Conservation (phyloP, 148 eudicot species). For the Selenicereus undatus region DNA sequence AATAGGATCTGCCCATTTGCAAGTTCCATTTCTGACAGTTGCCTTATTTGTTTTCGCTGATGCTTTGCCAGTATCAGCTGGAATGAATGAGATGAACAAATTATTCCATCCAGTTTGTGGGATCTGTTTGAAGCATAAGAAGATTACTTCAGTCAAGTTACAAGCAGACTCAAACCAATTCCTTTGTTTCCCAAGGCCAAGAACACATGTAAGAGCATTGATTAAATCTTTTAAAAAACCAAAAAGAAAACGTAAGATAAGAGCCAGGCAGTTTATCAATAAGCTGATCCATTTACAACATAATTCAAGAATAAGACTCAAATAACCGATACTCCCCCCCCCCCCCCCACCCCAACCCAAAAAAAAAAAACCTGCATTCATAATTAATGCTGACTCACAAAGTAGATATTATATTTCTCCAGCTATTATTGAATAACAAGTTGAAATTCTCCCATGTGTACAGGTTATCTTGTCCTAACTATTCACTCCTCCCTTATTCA, state of each 20-base stretch:
- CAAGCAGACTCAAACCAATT: constrained; percentile 1
- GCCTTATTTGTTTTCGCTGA: constrained; percentile 91
- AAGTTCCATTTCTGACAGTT: constrained; percentile 88
- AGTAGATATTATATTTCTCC: not conserved
- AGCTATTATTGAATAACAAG: not conserved
- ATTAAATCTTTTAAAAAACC: no score
- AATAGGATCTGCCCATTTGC: constrained; percentile 98
- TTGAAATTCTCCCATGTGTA: not conserved
- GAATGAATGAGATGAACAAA: constrained; percentile 76
- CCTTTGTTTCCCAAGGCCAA: not conserved
- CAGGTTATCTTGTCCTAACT: not conserved
- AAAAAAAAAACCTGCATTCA: not conserved
- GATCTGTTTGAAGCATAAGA: constrained; percentile 47
- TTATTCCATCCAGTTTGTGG: constrained; percentile 95
- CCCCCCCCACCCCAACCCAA: no score
- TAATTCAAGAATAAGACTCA: not conserved
- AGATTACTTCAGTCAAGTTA: not conserved
- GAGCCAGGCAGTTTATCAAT: not conserved
- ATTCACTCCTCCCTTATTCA: not conserved
- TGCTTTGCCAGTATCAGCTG: constrained; percentile 82
- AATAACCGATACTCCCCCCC: not conserved
- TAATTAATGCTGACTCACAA: not conserved
- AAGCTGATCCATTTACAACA: not conserved
- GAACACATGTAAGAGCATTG: not conserved
- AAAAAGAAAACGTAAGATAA: not conserved